Base-by-base conservation (phyloP, 2,329 filamentous ascomycete genomes). In the Colletotrichum sp. region DNA sequence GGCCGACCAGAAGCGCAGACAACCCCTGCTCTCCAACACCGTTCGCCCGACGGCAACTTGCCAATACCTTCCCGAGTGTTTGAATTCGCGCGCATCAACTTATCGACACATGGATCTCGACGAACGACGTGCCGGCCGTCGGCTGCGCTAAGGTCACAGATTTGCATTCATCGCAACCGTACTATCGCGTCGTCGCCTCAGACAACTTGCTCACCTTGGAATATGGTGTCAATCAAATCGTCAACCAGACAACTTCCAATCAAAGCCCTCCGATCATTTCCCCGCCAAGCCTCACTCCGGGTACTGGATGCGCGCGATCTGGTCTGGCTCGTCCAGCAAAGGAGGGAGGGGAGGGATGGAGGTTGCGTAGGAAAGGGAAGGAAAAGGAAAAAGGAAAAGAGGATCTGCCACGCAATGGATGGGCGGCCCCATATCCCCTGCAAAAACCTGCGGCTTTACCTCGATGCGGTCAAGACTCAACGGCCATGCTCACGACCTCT, bases 401-500 rank as follows among this genome's bases (percentile, higher is more conserved):
- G 36, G 58, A 74, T 66, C 65, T 76, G 71, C 70, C 58, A 74
- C 48, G 28, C 61, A 75, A 75, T 57, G 63, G 30, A 71, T 28
- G 58, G 36, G 18, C 38, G 63, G 52, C 64, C 60, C 57, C 36
- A 12, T 36, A 8, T 64, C 64, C 74, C 71, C 48, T 76, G 74
- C 71, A 55, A 43, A 26, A 15, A 57, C 66, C 71, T 76, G 74
- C 71, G 30, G 71, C 58, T 67, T 75, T 66, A 26, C 66, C 74
- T 71, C 60, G 36, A 76, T 71, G 26, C 61, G 57, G 74, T 71
- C 67, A 74, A 76, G 70, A 36, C 71, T 70, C 65, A 48, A 65
- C 71, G 43, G 74, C 60, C 65, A 36, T 34, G 58, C 61, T 69
- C 48, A 30, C 32, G 61, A 70, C 71, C 28, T 69, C 58, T 63